A percentile compares a stretch with the other conserved stretches of the same genome.
Conservation (phyloP, 2,329 filamentous ascomycete species). For the Trichoderma simmonsii region DNA sequence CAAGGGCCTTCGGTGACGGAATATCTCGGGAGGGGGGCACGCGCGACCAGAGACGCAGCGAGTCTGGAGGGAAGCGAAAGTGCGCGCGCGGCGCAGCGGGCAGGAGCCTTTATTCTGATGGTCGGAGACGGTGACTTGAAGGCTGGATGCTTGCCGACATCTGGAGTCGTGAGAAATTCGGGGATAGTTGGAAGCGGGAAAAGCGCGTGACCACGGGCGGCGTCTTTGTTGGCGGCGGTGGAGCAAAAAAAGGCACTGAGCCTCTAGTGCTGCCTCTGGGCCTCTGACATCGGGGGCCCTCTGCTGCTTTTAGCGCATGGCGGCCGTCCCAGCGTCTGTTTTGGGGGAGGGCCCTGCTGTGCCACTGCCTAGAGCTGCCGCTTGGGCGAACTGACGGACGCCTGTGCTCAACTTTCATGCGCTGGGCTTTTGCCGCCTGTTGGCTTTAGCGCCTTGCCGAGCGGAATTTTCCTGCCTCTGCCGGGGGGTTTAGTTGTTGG, state of each 20-base stretch:
- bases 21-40: conserved; percentile 8
- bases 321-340: background rate
- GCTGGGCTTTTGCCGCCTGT: background rate
- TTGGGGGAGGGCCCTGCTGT: conserved; percentile 4
- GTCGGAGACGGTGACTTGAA: conserved; percentile 24
- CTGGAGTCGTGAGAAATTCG: conserved; percentile 31
- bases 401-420: background rate
- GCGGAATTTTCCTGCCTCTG: conserved; percentile 1
- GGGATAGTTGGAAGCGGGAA: conserved; percentile 33
- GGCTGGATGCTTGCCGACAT: conserved; percentile 1
- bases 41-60: conserved; percentile 6
- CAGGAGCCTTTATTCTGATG: background rate
- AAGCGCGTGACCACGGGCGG: conserved; percentile 38
- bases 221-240: conserved; percentile 20
- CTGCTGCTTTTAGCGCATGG: background rate
- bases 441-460: conserved; percentile 6
- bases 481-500: background rate
- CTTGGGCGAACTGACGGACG: background rate
- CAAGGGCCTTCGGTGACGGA: background rate
- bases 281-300: background rate
- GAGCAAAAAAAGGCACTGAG: background rate
- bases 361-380: conserved; percentile 9
- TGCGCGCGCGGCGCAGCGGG: conserved; percentile 2
- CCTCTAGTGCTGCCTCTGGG: background rate
- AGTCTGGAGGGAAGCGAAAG: background rate